These are phyloP conservation scores for Clonostachys sp. DNA, from an alignment of 2,329 filamentous ascomycete genomes.

Conservation along the genomic window DNA sequence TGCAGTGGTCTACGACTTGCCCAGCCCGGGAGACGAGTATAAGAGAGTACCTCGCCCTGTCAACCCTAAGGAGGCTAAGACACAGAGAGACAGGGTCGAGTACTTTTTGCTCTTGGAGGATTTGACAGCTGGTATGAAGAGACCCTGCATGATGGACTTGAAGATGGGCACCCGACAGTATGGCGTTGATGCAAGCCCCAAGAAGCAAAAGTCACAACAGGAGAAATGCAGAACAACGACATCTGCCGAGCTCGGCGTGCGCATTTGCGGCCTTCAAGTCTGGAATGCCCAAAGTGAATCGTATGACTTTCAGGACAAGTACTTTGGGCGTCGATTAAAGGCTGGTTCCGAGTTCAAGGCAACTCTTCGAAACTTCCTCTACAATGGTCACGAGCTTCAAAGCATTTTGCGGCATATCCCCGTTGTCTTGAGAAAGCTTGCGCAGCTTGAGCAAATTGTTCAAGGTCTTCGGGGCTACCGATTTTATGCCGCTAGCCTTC, in stretches of 20 bases:
- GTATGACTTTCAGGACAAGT: constrained; percentile 98
- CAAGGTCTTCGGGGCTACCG: constrained; percentile 76
- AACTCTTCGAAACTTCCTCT: constrained; percentile 84
- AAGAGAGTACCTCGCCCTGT: constrained; percentile 52
- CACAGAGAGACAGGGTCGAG: constrained; percentile 66
- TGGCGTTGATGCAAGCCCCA: constrained; percentile 83
- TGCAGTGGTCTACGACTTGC: constrained; percentile 23
- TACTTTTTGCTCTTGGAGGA: constrained; percentile 94
- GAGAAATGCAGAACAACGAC: constrained; percentile 92
- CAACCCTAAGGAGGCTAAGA: constrained; percentile 75
- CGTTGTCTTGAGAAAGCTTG: constrained; percentile 77
- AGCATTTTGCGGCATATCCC: constrained; percentile 87
- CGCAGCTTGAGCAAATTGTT: constrained; percentile 79
- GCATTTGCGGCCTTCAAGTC: constrained; percentile 92
- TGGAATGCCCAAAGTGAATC: constrained; percentile 82
- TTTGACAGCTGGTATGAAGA: constrained; percentile 92
- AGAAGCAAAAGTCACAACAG: constrained; percentile 89
- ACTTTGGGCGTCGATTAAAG: constrained; percentile 85
- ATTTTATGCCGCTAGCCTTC: constrained; percentile 89
- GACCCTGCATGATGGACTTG: constrained; percentile 92
- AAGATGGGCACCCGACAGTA: constrained; percentile 99
- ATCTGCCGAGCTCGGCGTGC: constrained; percentile 83
- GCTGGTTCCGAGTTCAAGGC: constrained; percentile 85
- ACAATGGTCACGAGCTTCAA: constrained; percentile 76
- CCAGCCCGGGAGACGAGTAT: constrained; percentile 25